Evolutionary conservation across 345 rosid genomes (phyloP).

Genomic region (Eucalyptus curtisii): DNA sequence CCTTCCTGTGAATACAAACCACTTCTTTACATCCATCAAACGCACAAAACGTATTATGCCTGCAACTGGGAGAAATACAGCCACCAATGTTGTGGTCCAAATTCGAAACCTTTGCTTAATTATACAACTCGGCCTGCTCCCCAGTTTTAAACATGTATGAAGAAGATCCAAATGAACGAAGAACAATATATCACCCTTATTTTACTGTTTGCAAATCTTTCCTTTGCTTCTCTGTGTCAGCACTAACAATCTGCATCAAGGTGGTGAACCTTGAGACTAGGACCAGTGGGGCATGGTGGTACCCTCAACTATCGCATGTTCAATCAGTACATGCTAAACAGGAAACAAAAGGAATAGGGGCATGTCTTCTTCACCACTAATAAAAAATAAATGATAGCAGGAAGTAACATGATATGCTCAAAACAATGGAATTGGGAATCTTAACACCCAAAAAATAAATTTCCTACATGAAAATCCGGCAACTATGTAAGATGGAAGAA

Average conservation of each 20-base stretch:
- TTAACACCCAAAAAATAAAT: neutral
- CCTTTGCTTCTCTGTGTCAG: neutral
- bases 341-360: neutral
- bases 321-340: neutral
- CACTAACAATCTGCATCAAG: neutral
- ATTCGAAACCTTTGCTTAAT: neutral
- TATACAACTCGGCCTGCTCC: neutral
- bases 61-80: neutral
- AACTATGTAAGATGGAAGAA: neutral
- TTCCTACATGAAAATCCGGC: neutral
- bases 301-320: neutral
- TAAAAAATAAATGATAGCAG: neutral
- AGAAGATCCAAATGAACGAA: neutral
- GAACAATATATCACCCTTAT: neutral
- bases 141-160: neutral
- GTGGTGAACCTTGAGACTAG: neutral
- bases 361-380: neutral
- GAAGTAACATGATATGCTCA: neutral
- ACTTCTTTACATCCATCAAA: neutral
- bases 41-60: neutral
- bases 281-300: neutral
- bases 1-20: constrained; percentile 35
- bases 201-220: neutral
- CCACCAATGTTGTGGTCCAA: neutral
- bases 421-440: neutral